phyloP scores from a whole-genome alignment of 2,329 filamentous ascomycete species.

The Claviceps cyperi region DNA sequence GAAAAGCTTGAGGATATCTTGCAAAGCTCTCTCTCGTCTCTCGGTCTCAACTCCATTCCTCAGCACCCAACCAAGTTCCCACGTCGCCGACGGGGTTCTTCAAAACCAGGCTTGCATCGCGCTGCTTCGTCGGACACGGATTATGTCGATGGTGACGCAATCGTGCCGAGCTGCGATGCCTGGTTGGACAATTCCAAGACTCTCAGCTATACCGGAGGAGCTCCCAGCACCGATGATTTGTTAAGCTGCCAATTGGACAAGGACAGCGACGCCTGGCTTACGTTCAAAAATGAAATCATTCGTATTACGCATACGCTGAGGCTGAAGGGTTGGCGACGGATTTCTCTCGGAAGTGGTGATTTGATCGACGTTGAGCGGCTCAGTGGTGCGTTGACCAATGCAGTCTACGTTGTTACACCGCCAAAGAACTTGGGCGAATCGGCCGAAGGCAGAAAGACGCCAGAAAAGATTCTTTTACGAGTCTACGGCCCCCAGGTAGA shows the following conservation, averaged over 20 bases:
- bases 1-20: slow-evolving; percentile 71
- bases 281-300: slow-evolving; percentile 85
- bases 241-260: slow-evolving; percentile 38
- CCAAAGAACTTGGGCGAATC: slow-evolving; percentile 42
- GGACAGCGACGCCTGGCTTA: slow-evolving; percentile 64
- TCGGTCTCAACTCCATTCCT: slow-evolving; percentile 34
- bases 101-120: slow-evolving; percentile 25
- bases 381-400: slow-evolving; percentile 89
- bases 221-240: slow-evolving; percentile 26
- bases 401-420: slow-evolving; percentile 85
- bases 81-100: slow-evolving; percentile 26
- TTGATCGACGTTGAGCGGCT: slow-evolving; percentile 58
- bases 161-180: slow-evolving; percentile 77
- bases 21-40: slow-evolving; percentile 45
- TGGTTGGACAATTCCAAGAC: slow-evolving; percentile 84
- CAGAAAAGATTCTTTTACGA: slow-evolving; percentile 65
- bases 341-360: slow-evolving; percentile 57
- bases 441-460: slow-evolving; percentile 28
- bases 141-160: slow-evolving; percentile 60
- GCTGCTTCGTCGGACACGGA: slow-evolving; percentile 71
- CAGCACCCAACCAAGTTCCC: slow-evolving; percentile 26
- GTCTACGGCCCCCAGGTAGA: slow-evolving; percentile 94
- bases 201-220: slow-evolving; percentile 51
- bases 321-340: slow-evolving; percentile 80
- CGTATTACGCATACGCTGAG: slow-evolving; percentile 77